Conservation (phyloP, 805 yeast species). For the Metschnikowia noctiluminum region DNA sequence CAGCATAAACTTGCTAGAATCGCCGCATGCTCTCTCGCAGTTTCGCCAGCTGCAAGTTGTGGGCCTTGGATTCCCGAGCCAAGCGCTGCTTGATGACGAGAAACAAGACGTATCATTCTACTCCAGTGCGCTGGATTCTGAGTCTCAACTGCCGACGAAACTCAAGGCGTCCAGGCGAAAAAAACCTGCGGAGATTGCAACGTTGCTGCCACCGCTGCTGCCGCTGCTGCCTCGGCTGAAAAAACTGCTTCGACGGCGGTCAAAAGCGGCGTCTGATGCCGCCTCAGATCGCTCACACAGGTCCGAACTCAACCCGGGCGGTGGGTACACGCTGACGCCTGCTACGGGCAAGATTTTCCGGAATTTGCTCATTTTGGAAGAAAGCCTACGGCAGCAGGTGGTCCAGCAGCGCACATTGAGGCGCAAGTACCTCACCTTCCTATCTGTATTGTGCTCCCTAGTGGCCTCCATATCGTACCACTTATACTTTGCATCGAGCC, state of each 20-base stretch:
- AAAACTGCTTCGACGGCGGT: slow-evolving; percentile 13
- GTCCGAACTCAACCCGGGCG: slow-evolving; percentile 14
- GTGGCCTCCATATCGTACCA: slow-evolving; percentile 40
- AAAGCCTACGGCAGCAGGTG: slow-evolving; percentile 77
- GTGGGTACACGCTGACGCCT: slow-evolving; percentile 26
- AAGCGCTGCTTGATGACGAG: not conserved
- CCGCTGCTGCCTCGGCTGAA: slow-evolving; percentile 1
- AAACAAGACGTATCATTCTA: slow-evolving; percentile 10
- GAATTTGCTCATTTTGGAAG: slow-evolving; percentile 80
- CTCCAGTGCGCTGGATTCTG: slow-evolving; percentile 20
- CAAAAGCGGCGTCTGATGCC: slow-evolving; percentile 15
- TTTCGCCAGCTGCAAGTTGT: slow-evolving; percentile 1
- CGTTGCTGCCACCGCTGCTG: not conserved
- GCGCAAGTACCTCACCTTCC: slow-evolving; percentile 56
- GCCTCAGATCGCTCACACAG: slow-evolving; percentile 16
- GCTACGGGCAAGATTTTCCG: slow-evolving; percentile 74
- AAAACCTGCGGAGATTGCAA: not conserved
- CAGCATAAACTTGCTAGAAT: not conserved
- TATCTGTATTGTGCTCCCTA: slow-evolving; percentile 37
- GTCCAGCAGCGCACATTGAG: slow-evolving; percentile 66
- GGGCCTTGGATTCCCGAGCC: not conserved
- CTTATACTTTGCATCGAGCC: slow-evolving; percentile 27
- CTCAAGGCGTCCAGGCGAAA: slow-evolving; percentile 6
- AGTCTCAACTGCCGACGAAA: slow-evolving; percentile 8
- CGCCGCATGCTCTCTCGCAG: not conserved